These are phyloP conservation scores for Postia placenta DNA, from an alignment of 768 basidiomycete genomes.

Conservation along the genomic window DNA sequence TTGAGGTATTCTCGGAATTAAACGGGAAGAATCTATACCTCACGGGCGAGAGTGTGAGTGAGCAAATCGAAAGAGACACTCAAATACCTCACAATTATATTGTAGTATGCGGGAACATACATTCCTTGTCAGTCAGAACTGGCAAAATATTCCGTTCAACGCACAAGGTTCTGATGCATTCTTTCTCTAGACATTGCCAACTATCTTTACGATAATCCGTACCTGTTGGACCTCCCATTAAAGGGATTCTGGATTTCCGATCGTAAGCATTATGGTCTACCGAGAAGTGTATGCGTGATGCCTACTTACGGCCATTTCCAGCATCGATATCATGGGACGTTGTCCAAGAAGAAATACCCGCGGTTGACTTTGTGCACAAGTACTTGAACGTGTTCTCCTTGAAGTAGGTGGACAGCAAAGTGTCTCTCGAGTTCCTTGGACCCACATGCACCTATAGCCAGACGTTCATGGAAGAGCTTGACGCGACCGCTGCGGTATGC, in stretches of 20 bases:
- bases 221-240: slow-evolving; percentile 45
- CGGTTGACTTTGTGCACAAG: slow-evolving; percentile 69
- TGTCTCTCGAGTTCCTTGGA: not conserved
- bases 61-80: too few species aligned
- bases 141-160: not conserved
- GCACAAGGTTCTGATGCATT: not conserved
- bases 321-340: slow-evolving; percentile 44
- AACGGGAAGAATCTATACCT: slow-evolving; percentile 69
- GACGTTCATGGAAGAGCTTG: slow-evolving; percentile 54
- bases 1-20: slow-evolving; percentile 67
- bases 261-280: slow-evolving; percentile 37
- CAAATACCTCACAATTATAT: not conserved
- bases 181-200: slow-evolving; percentile 58
- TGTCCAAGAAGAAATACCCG: slow-evolving; percentile 64
- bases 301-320: not conserved
- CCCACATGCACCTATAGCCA: slow-evolving; percentile 33
- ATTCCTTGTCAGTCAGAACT: slow-evolving; percentile 38
- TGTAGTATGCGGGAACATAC: slow-evolving; percentile 71
- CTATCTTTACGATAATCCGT: slow-evolving; percentile 59
- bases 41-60: slow-evolving; percentile 67
- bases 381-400: slow-evolving; percentile 65
- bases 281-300: not conserved
- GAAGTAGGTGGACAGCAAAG: slow-evolving; percentile 40
- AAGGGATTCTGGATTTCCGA: slow-evolving; percentile 72
- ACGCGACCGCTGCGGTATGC: slow-evolving; percentile 46